Base-by-base conservation (phyloP, 176 grass and related monocot genomes). In the Phragmites australis region DNA sequence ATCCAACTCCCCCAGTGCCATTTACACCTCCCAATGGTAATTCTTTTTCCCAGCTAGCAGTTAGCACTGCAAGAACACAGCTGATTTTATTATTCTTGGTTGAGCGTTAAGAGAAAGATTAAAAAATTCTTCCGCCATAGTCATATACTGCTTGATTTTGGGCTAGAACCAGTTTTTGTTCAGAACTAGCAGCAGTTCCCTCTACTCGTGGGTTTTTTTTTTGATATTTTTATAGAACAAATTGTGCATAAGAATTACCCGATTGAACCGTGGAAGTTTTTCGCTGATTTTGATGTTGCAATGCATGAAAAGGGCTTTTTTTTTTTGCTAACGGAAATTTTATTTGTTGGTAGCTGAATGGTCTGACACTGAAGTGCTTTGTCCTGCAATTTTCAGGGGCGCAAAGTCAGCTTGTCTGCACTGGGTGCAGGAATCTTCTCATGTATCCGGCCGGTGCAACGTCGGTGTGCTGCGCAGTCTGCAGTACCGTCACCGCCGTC, bases 321-420 rank as follows among this genome's bases (percentile, higher is more conserved):
- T 76, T 21, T n/a, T n/a, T n/a, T n/a, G n/a, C n/a, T 55, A 70
- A 70, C 43, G 14, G 29, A 76, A 63, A 52, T 55, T 41, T 9
- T 21, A 56, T 65, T 65, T 77, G 9, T 23, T 77, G 29, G 10
- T 32, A 34, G 6, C 55, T 66, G 56, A 65, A 64, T 37, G 27
- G 66, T 77, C 72, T 51, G 42, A 27, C 0, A 65, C 83, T 68
- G 32, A 71, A 63, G 11, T 40, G 25, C 25, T 30, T 29, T 79
- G 54, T 17, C 26, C 61, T 81, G 63, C 60, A 80, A 77, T 76
- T 83, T 83, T 78, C 84, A 94, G 92, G 88, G 74, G 75, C 63
- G 11, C 96, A 95, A 88, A 95, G 88, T 74, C 96, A 99, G 58
- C 88, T 99, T 54, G 90, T 99, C 52, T 99, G 97, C 83, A 91